Base-by-base conservation (phyloP, 257 asterid genomes). In the Rauvolfia tetraphylla region DNA sequence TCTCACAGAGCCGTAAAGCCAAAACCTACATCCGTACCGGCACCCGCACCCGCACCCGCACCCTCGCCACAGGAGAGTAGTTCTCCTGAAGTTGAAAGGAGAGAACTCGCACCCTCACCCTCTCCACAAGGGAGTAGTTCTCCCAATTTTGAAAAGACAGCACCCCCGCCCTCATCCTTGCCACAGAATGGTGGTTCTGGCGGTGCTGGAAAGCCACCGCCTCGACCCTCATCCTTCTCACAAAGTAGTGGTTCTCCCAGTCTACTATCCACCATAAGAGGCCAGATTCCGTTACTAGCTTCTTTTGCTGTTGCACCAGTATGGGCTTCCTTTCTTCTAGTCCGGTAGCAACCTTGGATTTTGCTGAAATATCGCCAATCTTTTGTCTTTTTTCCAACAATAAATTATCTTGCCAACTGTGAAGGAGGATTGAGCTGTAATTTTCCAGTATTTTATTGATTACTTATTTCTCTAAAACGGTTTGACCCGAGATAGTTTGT, bases 401-500 rank as follows among this genome's bases (percentile, higher is more conserved):
- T 46, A 38, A 39, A 73, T 81, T 76, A 56, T 78, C 84, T 73
- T 75, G 57, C 79, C 57, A 75, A 79, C 72, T 81, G 90, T 86
- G 85, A 84, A 88, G 83, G 56, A 73, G 65, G 79, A 34, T 70
- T 58, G 77, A 42, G 71, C 71, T 67, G 72, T 76, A 73, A 75
- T 57, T 71, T 72, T 71, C 80, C 62, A 70, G 63, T 23, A 54
- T 78, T 74, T 36, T 65, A 71, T 88, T 76, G 59, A 31, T 54
- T 46, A 69, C 69, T 71, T 34, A 73, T 74, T 68, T 59, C 42
- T 53, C 53, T 66, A 72, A 63, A 57, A 33, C 54, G 61, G 53
- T 74, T 75, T 76, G 86, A 68, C 23, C 79, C 79, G 86, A 75
- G 75, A 62, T n/a, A n/a, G n/a, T n/a, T n/a, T n/a, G n/a, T n/a